Base-by-base conservation (phyloP, 2,329 filamentous ascomycete genomes). In the Thermoascus crustaceus region DNA sequence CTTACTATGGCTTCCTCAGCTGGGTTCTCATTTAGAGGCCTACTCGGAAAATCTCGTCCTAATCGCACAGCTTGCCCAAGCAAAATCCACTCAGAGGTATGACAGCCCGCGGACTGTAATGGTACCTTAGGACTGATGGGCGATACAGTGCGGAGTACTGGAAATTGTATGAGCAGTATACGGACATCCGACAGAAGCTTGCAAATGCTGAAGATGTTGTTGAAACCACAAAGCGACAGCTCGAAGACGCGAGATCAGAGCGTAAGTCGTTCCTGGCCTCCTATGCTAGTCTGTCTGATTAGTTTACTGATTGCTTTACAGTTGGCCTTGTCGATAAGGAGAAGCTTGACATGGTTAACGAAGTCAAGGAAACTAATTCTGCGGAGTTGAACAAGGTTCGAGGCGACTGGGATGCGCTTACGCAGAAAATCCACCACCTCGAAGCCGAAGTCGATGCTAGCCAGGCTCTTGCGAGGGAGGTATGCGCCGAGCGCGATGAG, bases 81-180 rank as follows among this genome's bases (percentile, higher is more conserved):
- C 49, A 26, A 57, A 56, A 34, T 61, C 55, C 35, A 51, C 53
- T 5, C 58, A 63, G 42, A 58, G 54, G 60, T 62, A 49, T 37
- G 35, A 3, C 14, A 16, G 4, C 5, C 8, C n/a, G 14, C 18
- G 14, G 3, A n/a, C 14, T n/a, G 16, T 16, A 13, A 17, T 11
- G 11, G 19, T 13, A 17, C 17, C 24, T 16, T n/a, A n/a, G 23
- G 27, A 26, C 46, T 53, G 41, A 55, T 39, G 13, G 16, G n/a
- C 9, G n/a, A 7, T 34, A 6, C 30, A 61, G 58, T 38, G 58
- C 62, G 29, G 56, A 61, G 18, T 61, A 62, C 37, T 61, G 57
- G 55, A 63, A 61, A 40, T 30, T 65, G 30, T 63, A 61, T 38
- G 58, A 63, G 9, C 56, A 58, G 29, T 64, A 60, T 37, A 54